Evolutionary conservation across 192 early-diverging fungal species (phyloP), one percentile per base, ranked within the genome.

Genomic region (Podila horticola): DNA sequence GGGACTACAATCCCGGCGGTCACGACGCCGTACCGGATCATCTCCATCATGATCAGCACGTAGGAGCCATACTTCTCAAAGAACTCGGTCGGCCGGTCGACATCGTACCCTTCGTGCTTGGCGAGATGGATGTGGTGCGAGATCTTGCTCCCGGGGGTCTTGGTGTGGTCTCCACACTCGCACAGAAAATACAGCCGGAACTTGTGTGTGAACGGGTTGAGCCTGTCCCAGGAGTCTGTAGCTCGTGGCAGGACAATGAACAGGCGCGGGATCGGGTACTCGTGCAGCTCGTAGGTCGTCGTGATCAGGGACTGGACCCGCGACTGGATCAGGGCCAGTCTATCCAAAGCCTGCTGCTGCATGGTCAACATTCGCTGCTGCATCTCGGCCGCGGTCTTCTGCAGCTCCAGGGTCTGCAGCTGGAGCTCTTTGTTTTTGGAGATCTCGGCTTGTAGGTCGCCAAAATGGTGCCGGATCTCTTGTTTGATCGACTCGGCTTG

Each of bases 121-220:
- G 64, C 64, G 0, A 71, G 64, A 63, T 79, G 75, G 17, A 79
- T 79, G 31, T 79, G 75, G 33, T 71, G 75, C 5, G 65, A 55
- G 24, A 55, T 55, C 52, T 55, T 55, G 20, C n/a, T 24, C 8
- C 52, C 52, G 3, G 52, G 52, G 20, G 59, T 26, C 29, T 61
- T 61, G 59, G 59, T 61, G 30, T 61, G 59, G 9, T 61, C 59
- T 10, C 59, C 59, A 33, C 59, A 61, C 29, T 61, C 59, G 59
- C 59, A 61, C 29, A 61, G 11, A 31, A 61, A 61, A 15, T 61
- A 61, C 9, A 61, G 30, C 17, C 59, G 59, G 30, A 61, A 61
- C 15, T 61, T 61, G 29, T 61, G 26, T 3, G 59, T 31, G 59
- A 61, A 61, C 4, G 59, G 59, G 30, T 61, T 61, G 59, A 61